phyloP scores from a whole-genome alignment of 2,329 filamentous ascomycete genomes.

The Didymella segeticola region DNA sequence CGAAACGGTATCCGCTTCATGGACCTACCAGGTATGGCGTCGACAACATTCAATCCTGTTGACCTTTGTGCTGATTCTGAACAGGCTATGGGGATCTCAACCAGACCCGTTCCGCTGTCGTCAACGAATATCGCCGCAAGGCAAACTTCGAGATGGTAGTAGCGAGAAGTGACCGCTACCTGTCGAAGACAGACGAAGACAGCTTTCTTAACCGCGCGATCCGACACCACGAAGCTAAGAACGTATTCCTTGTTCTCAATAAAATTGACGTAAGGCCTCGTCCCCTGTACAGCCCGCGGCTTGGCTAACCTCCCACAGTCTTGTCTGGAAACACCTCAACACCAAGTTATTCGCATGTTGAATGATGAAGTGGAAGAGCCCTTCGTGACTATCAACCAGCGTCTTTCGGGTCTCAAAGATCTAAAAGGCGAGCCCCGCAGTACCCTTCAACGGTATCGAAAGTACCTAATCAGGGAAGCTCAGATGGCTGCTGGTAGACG shows the following conservation, averaged over 20 bases:
- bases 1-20: conserved; percentile 10
- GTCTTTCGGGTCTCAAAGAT: background rate
- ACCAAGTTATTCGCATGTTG: background rate
- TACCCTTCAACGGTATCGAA: background rate
- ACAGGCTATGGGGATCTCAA: conserved; percentile 24
- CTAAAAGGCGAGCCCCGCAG: background rate
- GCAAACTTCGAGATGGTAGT: conserved; percentile 21
- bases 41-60: background rate
- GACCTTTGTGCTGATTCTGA: background rate
- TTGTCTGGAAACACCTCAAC: background rate
- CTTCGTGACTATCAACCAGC: background rate
- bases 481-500: background rate
- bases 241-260: conserved; percentile 21
- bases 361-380: background rate
- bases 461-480: background rate
- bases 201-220: background rate
- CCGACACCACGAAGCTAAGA: background rate
- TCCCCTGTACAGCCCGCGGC: no score
- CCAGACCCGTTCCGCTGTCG: conserved; percentile 15
- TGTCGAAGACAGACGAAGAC: background rate
- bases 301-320: background rate
- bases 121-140: conserved; percentile 16
- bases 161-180: conserved; percentile 4
- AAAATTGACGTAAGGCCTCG: conserved; percentile 20
- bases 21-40: conserved; percentile 19